Percentiles rank a stretch among this genome's conserved stretches.
Conservation (phyloP, 2,329 filamentous ascomycete species). For the Colletotrichum graminicola region DNA sequence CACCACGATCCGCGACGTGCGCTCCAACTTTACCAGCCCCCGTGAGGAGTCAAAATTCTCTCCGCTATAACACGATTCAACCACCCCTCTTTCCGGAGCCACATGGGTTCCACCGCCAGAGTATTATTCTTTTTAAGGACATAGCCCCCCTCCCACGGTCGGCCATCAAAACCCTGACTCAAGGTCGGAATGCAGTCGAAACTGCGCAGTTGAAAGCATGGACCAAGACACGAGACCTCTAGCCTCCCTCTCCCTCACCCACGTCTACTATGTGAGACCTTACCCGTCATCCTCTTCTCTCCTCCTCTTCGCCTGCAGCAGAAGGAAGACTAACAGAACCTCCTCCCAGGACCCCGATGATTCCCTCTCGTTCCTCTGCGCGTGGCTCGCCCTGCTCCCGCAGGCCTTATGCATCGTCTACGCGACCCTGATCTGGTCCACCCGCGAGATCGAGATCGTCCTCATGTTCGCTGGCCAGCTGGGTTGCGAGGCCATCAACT, state of each 20-base stretch:
- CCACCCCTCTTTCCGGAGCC: constrained; percentile 9
- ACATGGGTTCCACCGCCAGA: constrained; percentile 11
- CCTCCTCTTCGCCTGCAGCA: constrained; percentile 75
- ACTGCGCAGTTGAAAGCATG: constrained; percentile 43
- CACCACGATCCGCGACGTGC: constrained; percentile 40
- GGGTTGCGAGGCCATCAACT: constrained; percentile 91
- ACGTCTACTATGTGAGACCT: constrained; percentile 83
- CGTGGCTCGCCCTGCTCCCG: constrained; percentile 93
- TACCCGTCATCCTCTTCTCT: constrained; percentile 79
- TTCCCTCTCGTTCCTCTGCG: constrained; percentile 85
- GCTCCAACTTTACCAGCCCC: constrained; percentile 40
- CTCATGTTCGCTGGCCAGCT: constrained; percentile 95
- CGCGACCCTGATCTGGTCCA: constrained; percentile 88
- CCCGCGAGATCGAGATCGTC: constrained; percentile 88
- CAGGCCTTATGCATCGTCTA: constrained; percentile 93
- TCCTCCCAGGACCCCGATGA: constrained; percentile 78
- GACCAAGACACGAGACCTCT: constrained; percentile 66
- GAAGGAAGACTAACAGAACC: background rate
- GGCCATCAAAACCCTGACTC: background rate
- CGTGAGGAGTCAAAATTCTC: constrained; percentile 20
- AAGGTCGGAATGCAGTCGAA: constrained; percentile 19
- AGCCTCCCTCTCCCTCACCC: constrained; percentile 92
- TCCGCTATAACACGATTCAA: background rate
- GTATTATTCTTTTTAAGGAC: background rate
- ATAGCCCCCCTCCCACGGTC: background rate